Base-by-base conservation (phyloP, 768 basidiomycete species). In the Harrya chromipes region DNA sequence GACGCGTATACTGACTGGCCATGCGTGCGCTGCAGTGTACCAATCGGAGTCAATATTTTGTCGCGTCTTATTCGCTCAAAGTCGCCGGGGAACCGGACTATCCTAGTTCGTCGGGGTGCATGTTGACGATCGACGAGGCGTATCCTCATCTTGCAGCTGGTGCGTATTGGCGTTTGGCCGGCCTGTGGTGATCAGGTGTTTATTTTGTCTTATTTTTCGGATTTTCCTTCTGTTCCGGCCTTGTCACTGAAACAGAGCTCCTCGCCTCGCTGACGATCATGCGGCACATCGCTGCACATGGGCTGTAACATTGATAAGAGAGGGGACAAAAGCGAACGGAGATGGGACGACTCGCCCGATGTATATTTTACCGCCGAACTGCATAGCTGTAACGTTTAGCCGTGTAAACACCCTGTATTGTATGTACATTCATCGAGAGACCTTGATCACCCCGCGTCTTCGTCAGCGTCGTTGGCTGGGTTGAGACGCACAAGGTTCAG, bases 41-140 rank as follows among this genome's bases (percentile, higher is more conserved):
- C 4, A 79, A 83, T 52, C 53, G 65, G 19, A 73, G 61, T 39
- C 75, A 76, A 24, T 73, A 77, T 40, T 64, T 80, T 3, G 75
- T 87, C 17, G 81, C 85, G 0, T 78, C 76, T 57, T 87, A 87
- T 63, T 74, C 73, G 60, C 72, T 82, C 42, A 83, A 81, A 53
- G 59, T 71, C 14, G 64, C 74, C 1, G 79, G 77, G 24, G 83
- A 84, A 57, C 79, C 82, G 4, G 71, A 70, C 16, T 84, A 84
- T 53, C 40, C 36, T 1, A 60, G 68, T 39, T 83, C 82, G 0
- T 83, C 83, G 3, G 83, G 83, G 2, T 81, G 80, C 50, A 77
- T 79, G 69, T 66, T 87, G 40, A 82, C 78, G 24, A 73, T 87
- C 17, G 82, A 84, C 36, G 85, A 86, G 55, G 70, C 72, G 6